Percentiles rank a stretch among this genome's conserved stretches.
These are phyloP conservation scores for Linum trigynum DNA, from an alignment of 345 rosid species.

Conservation along the genomic window DNA sequence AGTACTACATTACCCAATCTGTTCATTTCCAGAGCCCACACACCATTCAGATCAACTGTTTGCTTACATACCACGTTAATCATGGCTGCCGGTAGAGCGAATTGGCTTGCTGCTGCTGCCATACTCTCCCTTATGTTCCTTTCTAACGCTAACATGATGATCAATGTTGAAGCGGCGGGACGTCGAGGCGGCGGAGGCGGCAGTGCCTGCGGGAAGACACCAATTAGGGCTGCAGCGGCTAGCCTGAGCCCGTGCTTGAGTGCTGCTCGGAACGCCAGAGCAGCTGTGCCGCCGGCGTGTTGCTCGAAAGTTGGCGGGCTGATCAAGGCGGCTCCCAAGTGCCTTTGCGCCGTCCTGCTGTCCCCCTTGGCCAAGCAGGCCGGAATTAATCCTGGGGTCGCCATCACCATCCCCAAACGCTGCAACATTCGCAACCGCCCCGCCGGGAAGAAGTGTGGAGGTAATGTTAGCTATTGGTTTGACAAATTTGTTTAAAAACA, in stretches of 20 bases:
- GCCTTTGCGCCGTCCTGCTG: slow-evolving; percentile 63
- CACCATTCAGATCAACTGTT: too few relatives aligned
- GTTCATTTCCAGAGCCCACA: too few relatives aligned
- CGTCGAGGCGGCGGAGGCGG: slow-evolving; percentile 26
- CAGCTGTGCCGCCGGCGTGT: slow-evolving; percentile 49
- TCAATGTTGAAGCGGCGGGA: neutral
- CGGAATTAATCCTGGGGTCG: slow-evolving; percentile 63
- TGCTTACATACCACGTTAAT: too few relatives aligned
- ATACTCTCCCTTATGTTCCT: neutral
- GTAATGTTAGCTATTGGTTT: slow-evolving; percentile 21
- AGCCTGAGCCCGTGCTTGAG: slow-evolving; percentile 68
- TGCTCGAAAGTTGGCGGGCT: slow-evolving; percentile 63
- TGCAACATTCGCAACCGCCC: slow-evolving; percentile 69
- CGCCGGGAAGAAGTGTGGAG: slow-evolving; percentile 71
- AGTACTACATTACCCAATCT: too few relatives aligned
- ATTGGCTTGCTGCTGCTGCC: neutral
- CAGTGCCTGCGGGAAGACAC: slow-evolving; percentile 66
- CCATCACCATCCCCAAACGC: slow-evolving; percentile 65
- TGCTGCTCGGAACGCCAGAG: slow-evolving; percentile 45
- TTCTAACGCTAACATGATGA: neutral
- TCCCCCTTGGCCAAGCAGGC: slow-evolving; percentile 77
- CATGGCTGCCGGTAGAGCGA: too few relatives aligned
- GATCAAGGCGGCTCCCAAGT: slow-evolving; percentile 55
- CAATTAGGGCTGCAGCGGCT: slow-evolving; percentile 51
- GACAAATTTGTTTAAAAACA: too few relatives aligned